Evolutionary conservation across 495 filamentous ascomycete genomes (phyloP).

Genomic region (Neurospora sp.): DNA sequence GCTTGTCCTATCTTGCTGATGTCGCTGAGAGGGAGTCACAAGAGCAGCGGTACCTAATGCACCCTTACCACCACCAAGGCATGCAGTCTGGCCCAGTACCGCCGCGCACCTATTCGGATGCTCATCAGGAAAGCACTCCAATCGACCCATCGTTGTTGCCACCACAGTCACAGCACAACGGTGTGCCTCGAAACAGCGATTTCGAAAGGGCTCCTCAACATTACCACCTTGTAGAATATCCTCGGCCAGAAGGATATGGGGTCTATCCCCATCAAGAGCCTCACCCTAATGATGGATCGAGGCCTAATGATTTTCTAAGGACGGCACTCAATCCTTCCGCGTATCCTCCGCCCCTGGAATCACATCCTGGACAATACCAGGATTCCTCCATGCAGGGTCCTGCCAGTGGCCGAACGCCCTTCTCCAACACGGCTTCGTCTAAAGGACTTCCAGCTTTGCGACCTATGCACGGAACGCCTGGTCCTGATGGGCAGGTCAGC

Average conservation of each 20-base stretch:
- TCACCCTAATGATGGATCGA: conserved; percentile 1
- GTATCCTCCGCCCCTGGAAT: neutral
- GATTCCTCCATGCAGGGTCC: neutral
- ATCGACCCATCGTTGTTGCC: conserved; percentile 1
- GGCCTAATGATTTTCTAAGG: conserved; percentile 28
- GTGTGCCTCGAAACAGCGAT: neutral
- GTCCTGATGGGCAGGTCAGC: conserved; percentile 18
- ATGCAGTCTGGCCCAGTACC: neutral
- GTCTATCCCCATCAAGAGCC: neutral
- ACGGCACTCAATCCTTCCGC: conserved; percentile 30
- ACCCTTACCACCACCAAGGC: neutral
- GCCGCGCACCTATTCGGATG: neutral
- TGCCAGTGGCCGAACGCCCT: conserved; percentile 12
- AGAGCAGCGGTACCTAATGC: neutral
- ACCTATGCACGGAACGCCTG: conserved; percentile 21
- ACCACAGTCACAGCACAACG: neutral
- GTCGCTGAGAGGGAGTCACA: conserved; percentile 9
- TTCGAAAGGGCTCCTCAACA: neutral
- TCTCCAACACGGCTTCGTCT: conserved; percentile 10
- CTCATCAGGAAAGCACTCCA: conserved; percentile 1
- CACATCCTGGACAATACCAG: neutral
- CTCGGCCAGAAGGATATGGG: neutral
- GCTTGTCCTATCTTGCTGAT: conserved; percentile 25
- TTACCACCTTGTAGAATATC: conserved; percentile 5
- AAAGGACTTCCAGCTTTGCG: conserved; percentile 32